Conservation (phyloP, 495 filamentous ascomycete species). For the Talaromyces proteolyticus region DNA sequence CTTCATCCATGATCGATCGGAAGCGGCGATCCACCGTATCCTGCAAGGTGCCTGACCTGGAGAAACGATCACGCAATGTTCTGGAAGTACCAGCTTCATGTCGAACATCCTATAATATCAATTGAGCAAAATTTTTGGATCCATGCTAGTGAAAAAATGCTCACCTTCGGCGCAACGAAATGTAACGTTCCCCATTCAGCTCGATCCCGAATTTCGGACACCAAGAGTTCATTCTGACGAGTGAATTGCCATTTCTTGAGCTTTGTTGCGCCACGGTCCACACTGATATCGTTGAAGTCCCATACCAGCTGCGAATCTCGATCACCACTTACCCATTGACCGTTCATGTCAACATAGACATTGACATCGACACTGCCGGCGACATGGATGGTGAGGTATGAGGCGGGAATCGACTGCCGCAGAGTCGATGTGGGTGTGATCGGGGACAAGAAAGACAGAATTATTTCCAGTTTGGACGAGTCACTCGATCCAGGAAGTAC, state of each 20-base stretch:
- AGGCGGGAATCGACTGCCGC: conserved; percentile 84
- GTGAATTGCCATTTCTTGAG: conserved; percentile 62
- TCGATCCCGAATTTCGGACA: conserved; percentile 71
- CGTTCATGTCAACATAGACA: conserved; percentile 84
- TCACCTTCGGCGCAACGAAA: conserved; percentile 63
- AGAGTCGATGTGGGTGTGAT: conserved; percentile 90
- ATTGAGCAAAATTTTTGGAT: background rate
- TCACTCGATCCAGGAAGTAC: conserved; percentile 46
- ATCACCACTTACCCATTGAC: conserved; percentile 82
- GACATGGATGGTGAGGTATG: conserved; percentile 73
- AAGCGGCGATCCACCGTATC: conserved; percentile 61
- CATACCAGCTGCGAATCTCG: conserved; percentile 62
- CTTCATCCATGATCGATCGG: conserved; percentile 72
- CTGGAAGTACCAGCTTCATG: conserved; percentile 70
- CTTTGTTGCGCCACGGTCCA: conserved; percentile 20
- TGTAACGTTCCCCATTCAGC: conserved; percentile 88
- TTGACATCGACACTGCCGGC: conserved; percentile 66
- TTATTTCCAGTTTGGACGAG: conserved; percentile 45
- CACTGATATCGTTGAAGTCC: conserved; percentile 45
- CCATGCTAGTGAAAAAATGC: conserved; percentile 5
- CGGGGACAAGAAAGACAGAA: conserved; percentile 84
- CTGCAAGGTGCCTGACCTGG: conserved; percentile 57
- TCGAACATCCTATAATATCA: conserved; percentile 36
- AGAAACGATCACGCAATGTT: conserved; percentile 65
- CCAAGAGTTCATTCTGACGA: conserved; percentile 55